Evolutionary conservation across 2,329 filamentous ascomycete genomes (phyloP), one percentile per base, ranked within the genome.

Genomic region (Xylaria multiplex): DNA sequence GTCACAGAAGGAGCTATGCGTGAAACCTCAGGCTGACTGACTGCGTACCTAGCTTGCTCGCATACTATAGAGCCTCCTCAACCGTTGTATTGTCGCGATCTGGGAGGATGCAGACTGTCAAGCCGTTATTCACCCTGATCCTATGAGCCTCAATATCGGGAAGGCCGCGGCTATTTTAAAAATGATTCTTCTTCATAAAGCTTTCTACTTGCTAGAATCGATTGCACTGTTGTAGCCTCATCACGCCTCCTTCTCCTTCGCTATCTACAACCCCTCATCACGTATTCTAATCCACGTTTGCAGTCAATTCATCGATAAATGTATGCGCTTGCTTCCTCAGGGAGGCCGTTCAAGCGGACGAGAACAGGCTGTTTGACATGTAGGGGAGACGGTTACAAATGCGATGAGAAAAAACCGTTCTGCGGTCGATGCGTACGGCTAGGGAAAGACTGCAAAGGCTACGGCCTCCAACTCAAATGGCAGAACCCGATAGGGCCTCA

Each of bases 351-450:
- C 65, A 72, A 68, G 43, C 71, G 74, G 22, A 75, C 74, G 2
- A 69, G 74, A 46, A 75, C 74, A 7, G 75, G 75, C 6, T 76
- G 75, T 27, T 70, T 72, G 55, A 76, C 75, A n/a, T 73, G 61
- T 52, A 71, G 75, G 9, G 75, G 73, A 30, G 76, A 77, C n/a
- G 76, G 76, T 8, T 77, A 77, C 48, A 78, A 77, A 55, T 78
- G 76, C 43, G 76, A 77, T 40, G 76, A 78, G 66, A 65, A 72
- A 27, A 77, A 72, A 42, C 76, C 76, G 7, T 69, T 68, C 46
- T 78, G 76, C 14, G 71, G 72, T 32, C 71, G 76, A 52, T 78
- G 76, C 14, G 52, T 71, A 46, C 75, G 76, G 6, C 74, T 77
- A 3, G 55, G 62, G 14, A 78, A 77, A 70, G 53, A 56, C 0